Base-by-base conservation (phyloP, 2,329 filamentous ascomycete species). In the Mollisiaceae sp. region DNA sequence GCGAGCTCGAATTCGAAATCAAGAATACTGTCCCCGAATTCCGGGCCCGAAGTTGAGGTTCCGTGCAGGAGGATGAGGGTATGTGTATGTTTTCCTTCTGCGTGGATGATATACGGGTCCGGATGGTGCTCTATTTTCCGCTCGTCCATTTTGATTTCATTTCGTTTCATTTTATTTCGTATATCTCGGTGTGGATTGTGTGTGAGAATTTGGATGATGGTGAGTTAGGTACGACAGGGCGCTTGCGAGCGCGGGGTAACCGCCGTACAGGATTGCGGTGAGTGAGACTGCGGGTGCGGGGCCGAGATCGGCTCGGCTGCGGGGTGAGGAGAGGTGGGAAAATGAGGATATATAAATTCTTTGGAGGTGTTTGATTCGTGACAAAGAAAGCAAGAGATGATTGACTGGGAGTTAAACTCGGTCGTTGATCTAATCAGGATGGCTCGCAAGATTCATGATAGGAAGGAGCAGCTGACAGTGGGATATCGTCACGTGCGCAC, bases 21-120 rank as follows among this genome's bases (percentile, higher is more conserved):
- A 14, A 50, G 41, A 14, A 50, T 24, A 5, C 27, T n/a, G 1
- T 41, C 22, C 14, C 59, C 63, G 22, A 65, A 62, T 18, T 15
- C 20, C 4, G 73, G 65, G 20, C 76, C 76, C 22, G 73, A 74
- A 41, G 73, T 76, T 35, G 79, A 79, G 39, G 77, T 77, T 20
- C 79, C 79, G 59, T 81, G 79, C n/a, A 81, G 77, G 60, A 80
- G 71, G 36, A 81, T 77, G 36, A 80, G 55, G 2, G 78, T 78
- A 2, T 60, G 61, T 8, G 56, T 65, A 58, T 80, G 78, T 52
- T 8, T 18, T n/a, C 59, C 54, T 14, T 22, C 8, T 1, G 63
- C 41, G 18, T 41, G 35, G 36, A 45, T 18, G 18, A 65, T 52
- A 57, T 65, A 65, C 27, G 63, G 59, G 15, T 65, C 59, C 5